Percentiles rank a stretch among this genome's conserved stretches.
These are phyloP conservation scores for Chlorella sp. DNA, from an alignment of 139 green algal species.

Conservation along the genomic window DNA sequence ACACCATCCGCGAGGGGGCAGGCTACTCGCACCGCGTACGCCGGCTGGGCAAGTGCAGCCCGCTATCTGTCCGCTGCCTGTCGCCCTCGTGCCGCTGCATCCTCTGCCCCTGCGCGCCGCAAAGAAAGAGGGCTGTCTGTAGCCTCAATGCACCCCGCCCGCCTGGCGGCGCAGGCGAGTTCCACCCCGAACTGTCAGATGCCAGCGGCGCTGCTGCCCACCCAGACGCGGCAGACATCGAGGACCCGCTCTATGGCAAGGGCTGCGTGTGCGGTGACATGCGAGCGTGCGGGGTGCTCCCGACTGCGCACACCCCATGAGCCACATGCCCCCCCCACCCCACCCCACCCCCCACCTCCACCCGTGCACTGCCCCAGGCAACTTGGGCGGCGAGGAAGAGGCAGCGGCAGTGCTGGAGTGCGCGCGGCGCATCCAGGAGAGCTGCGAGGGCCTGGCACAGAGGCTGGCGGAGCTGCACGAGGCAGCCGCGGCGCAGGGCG, in stretches of 20 bases:
- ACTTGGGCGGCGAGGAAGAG: constrained; percentile 63
- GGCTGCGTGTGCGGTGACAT: too few species aligned
- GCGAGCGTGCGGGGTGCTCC: too few species aligned
- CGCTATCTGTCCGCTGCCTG: too few species aligned
- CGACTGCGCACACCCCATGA: not conserved
- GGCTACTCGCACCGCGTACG: constrained; percentile 68
- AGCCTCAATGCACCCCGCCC: too few species aligned
- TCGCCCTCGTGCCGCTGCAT: too few species aligned
- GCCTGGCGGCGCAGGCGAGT: not conserved
- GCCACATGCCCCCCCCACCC: not conserved
- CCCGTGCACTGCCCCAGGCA: constrained; percentile 45
- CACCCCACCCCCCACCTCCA: not conserved
- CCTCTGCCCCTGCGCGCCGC: too few species aligned
- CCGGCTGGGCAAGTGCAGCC: constrained; percentile 70
- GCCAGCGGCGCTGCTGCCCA: not conserved
- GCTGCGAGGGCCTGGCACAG: constrained; percentile 45
- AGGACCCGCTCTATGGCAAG: constrained; percentile 76
- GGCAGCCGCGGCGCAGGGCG: not conserved
- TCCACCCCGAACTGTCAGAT: too few species aligned
- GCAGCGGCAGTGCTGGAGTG: constrained; percentile 29
- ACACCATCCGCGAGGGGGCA: constrained; percentile 65
- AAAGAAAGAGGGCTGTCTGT: too few species aligned
- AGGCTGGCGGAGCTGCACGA: not conserved
- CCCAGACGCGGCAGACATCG: constrained; percentile 68
- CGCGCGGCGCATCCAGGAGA: constrained; percentile 26